Evolutionary conservation across 2,329 filamentous ascomycete genomes (phyloP).

Genomic region (Scolecobasidium constrictum): DNA sequence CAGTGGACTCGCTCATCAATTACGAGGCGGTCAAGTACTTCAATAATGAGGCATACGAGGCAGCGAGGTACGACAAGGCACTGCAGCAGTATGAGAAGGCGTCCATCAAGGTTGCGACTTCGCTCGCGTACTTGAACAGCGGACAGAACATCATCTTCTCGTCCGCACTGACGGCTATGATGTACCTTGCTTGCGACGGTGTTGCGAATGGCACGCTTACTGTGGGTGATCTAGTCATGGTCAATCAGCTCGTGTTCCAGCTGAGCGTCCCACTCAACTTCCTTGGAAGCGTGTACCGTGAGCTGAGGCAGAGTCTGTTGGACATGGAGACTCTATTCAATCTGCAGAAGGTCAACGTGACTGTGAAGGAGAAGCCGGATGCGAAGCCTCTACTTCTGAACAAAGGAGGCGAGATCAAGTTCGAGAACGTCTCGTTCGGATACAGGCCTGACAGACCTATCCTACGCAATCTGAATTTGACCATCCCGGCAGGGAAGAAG

Average conservation of each 20-base stretch:
- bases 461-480: conserved; percentile 70
- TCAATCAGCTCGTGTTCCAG: conserved; percentile 98
- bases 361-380: conserved; percentile 64
- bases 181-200: conserved; percentile 90
- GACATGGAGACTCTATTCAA: conserved; percentile 99
- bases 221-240: conserved; percentile 94
- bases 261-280: conserved; percentile 96
- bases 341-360: conserved; percentile 90
- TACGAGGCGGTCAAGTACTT: conserved; percentile 99
- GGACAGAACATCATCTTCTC: conserved; percentile 98
- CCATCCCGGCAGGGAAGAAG: conserved; percentile 91
- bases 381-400: conserved; percentile 63
- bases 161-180: conserved; percentile 86
- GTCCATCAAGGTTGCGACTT: conserved; percentile 94
- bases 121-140: conserved; percentile 81
- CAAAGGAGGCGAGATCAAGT: conserved; percentile 78
- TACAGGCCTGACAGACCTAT: conserved; percentile 84
- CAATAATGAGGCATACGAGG: conserved; percentile 96
- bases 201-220: conserved; percentile 73
- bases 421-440: conserved; percentile 90
- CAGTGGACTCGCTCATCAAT: conserved; percentile 94
- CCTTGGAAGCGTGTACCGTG: conserved; percentile 92
- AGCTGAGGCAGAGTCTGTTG: conserved; percentile 83
- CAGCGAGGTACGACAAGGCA: conserved; percentile 78
- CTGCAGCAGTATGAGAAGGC: conserved; percentile 80